Conservation (phyloP, 192 early-diverging fungal genomes). For the Gaertneriomyces sp. region DNA sequence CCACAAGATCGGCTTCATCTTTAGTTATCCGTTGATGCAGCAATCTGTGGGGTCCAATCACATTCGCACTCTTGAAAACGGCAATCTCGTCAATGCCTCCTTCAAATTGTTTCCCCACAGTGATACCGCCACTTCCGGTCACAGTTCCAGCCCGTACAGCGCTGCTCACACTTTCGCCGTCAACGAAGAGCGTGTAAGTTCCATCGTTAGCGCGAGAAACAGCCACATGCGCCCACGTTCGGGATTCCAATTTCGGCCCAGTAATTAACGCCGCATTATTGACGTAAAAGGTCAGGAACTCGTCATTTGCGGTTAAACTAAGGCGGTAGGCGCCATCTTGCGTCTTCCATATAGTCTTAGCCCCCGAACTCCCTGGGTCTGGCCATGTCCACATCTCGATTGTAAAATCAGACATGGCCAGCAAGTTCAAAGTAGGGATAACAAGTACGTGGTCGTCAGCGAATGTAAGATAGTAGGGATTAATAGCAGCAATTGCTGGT, state of each 20-base stretch:
- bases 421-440: neutral
- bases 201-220: neutral
- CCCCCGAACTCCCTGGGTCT: neutral
- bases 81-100: neutral
- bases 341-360: neutral
- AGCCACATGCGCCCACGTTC: neutral
- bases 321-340: neutral
- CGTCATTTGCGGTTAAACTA: neutral
- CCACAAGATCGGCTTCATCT: neutral
- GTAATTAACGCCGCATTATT: neutral
- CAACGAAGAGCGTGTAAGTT: too few species aligned
- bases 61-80: neutral
- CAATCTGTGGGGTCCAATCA: neutral
- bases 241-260: neutral
- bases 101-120: neutral
- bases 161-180: neutral
- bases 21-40: neutral
- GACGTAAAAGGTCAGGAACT: neutral
- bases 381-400: conserved; percentile 4
- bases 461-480: conserved; percentile 4
- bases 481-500: neutral
- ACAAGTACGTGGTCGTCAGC: neutral
- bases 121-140: neutral
- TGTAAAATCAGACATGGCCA: neutral
- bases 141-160: neutral